A percentile compares a stretch with the other conserved stretches of the same genome.
Evolutionary conservation across 208 protist genomes (phyloP).

Genomic region (Leishmania martiniquensis): DNA sequence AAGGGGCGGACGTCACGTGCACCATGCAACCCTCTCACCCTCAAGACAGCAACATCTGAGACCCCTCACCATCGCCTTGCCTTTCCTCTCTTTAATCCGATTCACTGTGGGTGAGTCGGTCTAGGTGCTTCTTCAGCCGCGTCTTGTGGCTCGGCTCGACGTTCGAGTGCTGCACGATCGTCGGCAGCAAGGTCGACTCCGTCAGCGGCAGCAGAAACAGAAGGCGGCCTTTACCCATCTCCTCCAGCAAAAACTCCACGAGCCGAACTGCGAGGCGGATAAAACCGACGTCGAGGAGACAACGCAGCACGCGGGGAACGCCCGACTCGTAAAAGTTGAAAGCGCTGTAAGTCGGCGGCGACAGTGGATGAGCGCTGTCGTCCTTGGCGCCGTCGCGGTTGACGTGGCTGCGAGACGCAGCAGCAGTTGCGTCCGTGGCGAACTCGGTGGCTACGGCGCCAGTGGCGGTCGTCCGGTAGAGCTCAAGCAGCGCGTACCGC

Average conservation of each 20-base stretch:
- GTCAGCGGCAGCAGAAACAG: conserved; percentile 46
- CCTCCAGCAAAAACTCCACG: conserved; percentile 84
- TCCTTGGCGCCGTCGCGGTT: not conserved
- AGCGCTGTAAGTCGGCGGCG: conserved; percentile 22
- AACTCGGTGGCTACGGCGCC: not conserved
- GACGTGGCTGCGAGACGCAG: not conserved
- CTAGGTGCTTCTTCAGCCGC: conserved; percentile 52
- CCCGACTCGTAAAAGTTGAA: conserved; percentile 61
- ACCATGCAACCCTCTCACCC: not conserved
- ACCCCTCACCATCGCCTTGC: too few relatives aligned
- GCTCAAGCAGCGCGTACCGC: conserved; percentile 54
- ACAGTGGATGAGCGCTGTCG: not conserved
- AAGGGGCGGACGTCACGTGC: too few relatives aligned
- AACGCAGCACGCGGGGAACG: conserved; percentile 60
- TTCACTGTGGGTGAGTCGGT: conserved; percentile 79
- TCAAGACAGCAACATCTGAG: not conserved
- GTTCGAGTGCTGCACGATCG: conserved; percentile 35
- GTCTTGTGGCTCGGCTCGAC: conserved; percentile 66
- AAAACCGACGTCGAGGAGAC: conserved; percentile 73
- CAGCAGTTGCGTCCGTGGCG: not conserved
- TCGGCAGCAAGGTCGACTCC: conserved; percentile 52
- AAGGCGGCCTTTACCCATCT: conserved; percentile 65
- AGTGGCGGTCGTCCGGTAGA: not conserved
- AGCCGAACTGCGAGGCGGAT: conserved; percentile 68
- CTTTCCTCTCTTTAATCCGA: conserved; percentile 54